phyloP scores from a whole-genome alignment of 495 filamentous ascomycete genomes.

The Daldinia loculata region DNA sequence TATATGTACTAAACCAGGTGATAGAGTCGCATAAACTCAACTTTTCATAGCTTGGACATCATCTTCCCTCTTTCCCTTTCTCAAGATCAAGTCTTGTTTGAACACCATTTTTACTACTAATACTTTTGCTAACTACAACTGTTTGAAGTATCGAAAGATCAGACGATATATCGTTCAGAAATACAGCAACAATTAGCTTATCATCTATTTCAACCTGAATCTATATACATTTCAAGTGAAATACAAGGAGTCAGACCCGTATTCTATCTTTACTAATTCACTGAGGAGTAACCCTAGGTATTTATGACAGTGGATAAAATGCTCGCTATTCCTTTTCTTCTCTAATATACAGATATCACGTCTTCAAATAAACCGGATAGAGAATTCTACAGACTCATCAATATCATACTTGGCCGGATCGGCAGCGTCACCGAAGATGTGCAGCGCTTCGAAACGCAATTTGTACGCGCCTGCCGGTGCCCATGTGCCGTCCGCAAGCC shows the following conservation, averaged over 20 bases:
- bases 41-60: not conserved
- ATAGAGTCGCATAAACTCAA: too few species aligned
- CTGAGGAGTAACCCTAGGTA: not conserved
- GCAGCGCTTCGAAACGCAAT: constrained; percentile 54
- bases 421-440: constrained; percentile 52
- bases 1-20: constrained; percentile 11
- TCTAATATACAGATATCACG: constrained; percentile 6
- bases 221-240: not conserved
- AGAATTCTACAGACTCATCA: constrained; percentile 50
- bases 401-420: constrained; percentile 50
- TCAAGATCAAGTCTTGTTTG: not conserved
- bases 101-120: not conserved
- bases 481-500: constrained; percentile 52
- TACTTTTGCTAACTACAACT: too few species aligned
- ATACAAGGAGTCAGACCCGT: not conserved
- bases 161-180: too few species aligned
- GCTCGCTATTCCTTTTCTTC: not conserved
- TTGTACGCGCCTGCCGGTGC: constrained; percentile 57
- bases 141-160: too few species aligned
- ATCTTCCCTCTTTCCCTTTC: not conserved
- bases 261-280: not conserved
- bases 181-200: too few species aligned
- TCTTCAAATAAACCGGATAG: constrained; percentile 45
- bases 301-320: not conserved
- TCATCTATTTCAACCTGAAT: not conserved